phyloP scores from a whole-genome alignment of 495 filamentous ascomycete genomes.

The Penicillium roqueforti region DNA sequence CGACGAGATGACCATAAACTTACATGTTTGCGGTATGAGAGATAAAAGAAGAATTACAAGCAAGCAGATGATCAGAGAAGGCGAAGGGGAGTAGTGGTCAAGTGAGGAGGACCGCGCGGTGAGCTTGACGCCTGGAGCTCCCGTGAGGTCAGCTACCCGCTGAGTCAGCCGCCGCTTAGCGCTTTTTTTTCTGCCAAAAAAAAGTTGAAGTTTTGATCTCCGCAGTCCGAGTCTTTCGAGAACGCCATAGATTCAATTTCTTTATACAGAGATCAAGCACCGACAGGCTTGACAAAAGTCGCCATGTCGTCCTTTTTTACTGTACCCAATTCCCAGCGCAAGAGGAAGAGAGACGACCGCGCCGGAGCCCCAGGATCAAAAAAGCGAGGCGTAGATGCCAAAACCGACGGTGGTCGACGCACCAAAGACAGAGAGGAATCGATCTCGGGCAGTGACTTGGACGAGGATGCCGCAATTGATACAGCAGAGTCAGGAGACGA shows the following conservation, averaged over 20 bases:
- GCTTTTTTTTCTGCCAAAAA: constrained; percentile 41
- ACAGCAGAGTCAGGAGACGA: constrained; percentile 43
- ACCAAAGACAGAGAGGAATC: constrained; percentile 52
- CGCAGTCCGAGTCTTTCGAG: constrained; percentile 13
- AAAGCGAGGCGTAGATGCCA: constrained; percentile 49
- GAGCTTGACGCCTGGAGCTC: constrained; percentile 46
- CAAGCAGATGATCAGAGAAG: constrained; percentile 14
- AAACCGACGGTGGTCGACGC: constrained; percentile 26
- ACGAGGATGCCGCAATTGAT: constrained; percentile 52
- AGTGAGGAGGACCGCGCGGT: constrained; percentile 35
- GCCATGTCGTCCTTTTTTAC: constrained; percentile 86
- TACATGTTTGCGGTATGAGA: constrained; percentile 32
- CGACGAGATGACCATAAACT: constrained; percentile 1
- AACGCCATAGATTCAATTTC: constrained; percentile 6
- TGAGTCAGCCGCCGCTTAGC: constrained; percentile 39
- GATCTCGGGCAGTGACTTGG: constrained; percentile 82
- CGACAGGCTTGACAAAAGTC: constrained; percentile 7
- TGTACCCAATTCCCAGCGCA: constrained; percentile 68
- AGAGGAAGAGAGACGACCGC: constrained; percentile 65
- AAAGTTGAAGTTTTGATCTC: constrained; percentile 32
- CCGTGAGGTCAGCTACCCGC: constrained; percentile 33
- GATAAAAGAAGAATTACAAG: constrained; percentile 9
- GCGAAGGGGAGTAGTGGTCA: constrained; percentile 15
- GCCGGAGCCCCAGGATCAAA: constrained; percentile 48
- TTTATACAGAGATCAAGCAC: constrained; percentile 5